Evolutionary conservation across 495 filamentous ascomycete genomes (phyloP).

Genomic region (Penicillium fimorum): DNA sequence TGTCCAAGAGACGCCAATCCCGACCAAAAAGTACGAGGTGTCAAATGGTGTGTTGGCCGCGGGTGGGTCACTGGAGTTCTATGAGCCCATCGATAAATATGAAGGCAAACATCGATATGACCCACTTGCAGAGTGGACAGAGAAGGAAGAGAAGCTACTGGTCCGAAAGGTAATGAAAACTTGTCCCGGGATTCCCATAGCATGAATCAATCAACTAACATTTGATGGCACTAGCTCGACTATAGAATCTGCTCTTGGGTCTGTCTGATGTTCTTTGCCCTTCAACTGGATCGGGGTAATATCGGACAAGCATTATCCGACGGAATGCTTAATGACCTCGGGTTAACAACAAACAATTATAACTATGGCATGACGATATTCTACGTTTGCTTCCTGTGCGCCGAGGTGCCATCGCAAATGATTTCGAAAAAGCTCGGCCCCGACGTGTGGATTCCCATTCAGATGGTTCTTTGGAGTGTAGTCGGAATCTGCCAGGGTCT

Average conservation of each 20-base stretch:
- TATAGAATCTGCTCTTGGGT: slow-evolving; percentile 48
- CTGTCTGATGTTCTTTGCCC: slow-evolving; percentile 71
- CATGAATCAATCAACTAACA: background rate
- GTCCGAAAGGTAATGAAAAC: slow-evolving; percentile 43
- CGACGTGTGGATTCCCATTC: slow-evolving; percentile 69
- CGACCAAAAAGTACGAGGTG: background rate
- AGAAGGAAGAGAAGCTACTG: slow-evolving; percentile 55
- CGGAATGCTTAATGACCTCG: slow-evolving; percentile 52
- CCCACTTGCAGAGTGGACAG: slow-evolving; percentile 58
- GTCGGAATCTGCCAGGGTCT: slow-evolving; percentile 58
- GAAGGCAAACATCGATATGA: slow-evolving; percentile 55
- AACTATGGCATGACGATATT: slow-evolving; percentile 65
- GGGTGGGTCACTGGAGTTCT: slow-evolving; percentile 3
- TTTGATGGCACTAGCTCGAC: slow-evolving; percentile 38
- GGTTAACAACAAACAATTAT: slow-evolving; percentile 60
- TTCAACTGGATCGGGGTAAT: slow-evolving; percentile 70
- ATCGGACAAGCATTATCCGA: slow-evolving; percentile 60
- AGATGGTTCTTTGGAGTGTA: slow-evolving; percentile 66
- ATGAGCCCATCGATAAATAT: slow-evolving; percentile 22
- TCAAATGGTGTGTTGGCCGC: background rate
- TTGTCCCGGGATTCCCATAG: slow-evolving; percentile 10
- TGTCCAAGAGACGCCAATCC: background rate
- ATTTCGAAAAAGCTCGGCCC: slow-evolving; percentile 66
- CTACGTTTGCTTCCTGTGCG: slow-evolving; percentile 54
- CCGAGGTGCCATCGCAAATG: slow-evolving; percentile 65